A percentile compares a stretch with the other conserved stretches of the same genome.
phyloP scores from a whole-genome alignment of 2,329 filamentous ascomycete genomes.

The Xylaria multiplex region DNA sequence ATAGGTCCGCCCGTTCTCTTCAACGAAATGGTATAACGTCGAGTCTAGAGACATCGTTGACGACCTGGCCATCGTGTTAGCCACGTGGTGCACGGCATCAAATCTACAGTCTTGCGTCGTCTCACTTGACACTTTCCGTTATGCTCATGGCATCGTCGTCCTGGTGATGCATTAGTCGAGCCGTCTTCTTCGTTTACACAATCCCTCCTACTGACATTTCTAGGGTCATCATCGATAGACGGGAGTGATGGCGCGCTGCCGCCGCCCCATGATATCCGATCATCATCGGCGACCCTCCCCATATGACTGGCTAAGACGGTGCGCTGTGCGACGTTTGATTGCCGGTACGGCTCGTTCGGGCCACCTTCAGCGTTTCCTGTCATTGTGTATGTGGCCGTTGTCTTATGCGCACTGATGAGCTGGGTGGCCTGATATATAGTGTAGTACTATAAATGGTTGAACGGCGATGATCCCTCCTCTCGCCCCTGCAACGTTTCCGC shows the following conservation, averaged over 20 bases:
- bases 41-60: conserved; percentile 47
- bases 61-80: conserved; percentile 37
- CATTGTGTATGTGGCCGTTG: conserved; percentile 7
- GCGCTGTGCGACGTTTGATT: not conserved
- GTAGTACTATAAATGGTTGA: not conserved
- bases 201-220: conserved; percentile 34
- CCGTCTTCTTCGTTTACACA: not conserved
- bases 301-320: not conserved
- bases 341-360: not conserved
- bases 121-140: conserved; percentile 32
- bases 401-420: not conserved
- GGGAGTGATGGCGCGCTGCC: conserved; percentile 43
- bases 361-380: not conserved
- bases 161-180: conserved; percentile 24
- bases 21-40: conserved; percentile 45
- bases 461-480: not conserved
- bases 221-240: conserved; percentile 40
- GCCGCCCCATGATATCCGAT: conserved; percentile 42
- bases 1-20: conserved; percentile 48
- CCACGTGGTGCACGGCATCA: not conserved
- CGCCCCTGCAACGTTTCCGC: not conserved
- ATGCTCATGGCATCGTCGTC: conserved; percentile 36
- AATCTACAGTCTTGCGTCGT: not conserved
- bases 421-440: not conserved
- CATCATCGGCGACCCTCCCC: conserved; percentile 22